Percentiles rank a stretch among this genome's conserved stretches.
These are phyloP conservation scores for Wickerhamomyces pijperi DNA, from an alignment of 805 yeast species.

Conservation along the genomic window DNA sequence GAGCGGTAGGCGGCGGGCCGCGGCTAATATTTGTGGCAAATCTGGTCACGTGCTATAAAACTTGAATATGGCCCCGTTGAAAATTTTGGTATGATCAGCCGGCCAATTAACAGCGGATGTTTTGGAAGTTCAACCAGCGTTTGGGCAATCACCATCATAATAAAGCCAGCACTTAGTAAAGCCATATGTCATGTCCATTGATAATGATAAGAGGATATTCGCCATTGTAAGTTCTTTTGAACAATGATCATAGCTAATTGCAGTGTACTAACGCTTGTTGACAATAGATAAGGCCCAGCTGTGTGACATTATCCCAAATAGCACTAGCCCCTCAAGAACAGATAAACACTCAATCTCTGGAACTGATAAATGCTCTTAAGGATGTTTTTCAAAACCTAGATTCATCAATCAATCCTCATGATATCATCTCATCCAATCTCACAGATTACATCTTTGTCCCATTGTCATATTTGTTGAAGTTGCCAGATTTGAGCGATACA, in stretches of 20 bases:
- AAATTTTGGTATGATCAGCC: too few relatives aligned
- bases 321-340: slow-evolving; percentile 28
- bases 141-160: too few relatives aligned
- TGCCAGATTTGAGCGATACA: slow-evolving; percentile 32
- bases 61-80: too few relatives aligned
- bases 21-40: too few relatives aligned
- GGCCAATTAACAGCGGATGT: too few relatives aligned
- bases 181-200: slow-evolving; percentile 5
- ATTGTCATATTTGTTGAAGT: slow-evolving; percentile 38
- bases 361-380: slow-evolving; percentile 22
- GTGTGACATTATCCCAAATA: slow-evolving; percentile 32
- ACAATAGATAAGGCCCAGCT: slow-evolving; percentile 24
- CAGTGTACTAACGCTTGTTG: slow-evolving; percentile 3
- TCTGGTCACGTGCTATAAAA: too few relatives aligned
- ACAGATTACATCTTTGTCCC: slow-evolving; percentile 61
- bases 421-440: slow-evolving; percentile 25
- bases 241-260: background rate
- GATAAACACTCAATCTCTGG: slow-evolving; percentile 22
- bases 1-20: too few relatives aligned
- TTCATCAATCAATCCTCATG: slow-evolving; percentile 8
- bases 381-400: slow-evolving; percentile 19
- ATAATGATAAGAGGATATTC: slow-evolving; percentile 11
- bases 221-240: slow-evolving; percentile 6
- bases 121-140: too few relatives aligned
- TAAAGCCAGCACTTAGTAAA: too few relatives aligned